Evolutionary conservation across 73 alveolate genomes (phyloP), one percentile per base, ranked within the genome.

Genomic region (Paramecium caudatum): DNA sequence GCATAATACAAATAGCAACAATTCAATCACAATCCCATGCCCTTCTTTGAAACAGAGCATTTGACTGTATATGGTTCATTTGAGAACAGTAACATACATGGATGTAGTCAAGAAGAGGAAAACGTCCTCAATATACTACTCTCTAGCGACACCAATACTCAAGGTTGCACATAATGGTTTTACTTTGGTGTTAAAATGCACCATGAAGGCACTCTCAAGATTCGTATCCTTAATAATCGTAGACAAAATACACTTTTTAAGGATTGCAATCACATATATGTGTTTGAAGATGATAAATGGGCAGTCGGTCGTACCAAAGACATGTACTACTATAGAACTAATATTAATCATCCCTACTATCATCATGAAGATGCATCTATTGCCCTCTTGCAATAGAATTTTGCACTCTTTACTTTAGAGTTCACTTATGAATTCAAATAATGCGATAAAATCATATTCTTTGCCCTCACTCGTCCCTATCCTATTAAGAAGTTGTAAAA

Each of bases 91-190:
- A 74, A 74, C 43, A 74, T 74, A 21, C 88, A 74, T 41, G 88
- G 39, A 37, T 30, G 43, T 21, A 36, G 88, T 74, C 21, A 74
- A 74, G 88, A 74, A 45, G 88, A 37, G 19, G 21, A 41, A 21
- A 43, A 43, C 19, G 62, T 41, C 9, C 12, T 74, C 9, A 74
- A 74, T 43, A 68, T 74, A 9, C 23, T 74, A 36, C 88, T 74
- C 19, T 74, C 88, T 9, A 41, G 69, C 43, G 93, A 86, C 46
- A 86, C 93, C 0, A 86, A 86, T 62, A 86, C 93, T 19, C 37
- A 86, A 17, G 93, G 93, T 3, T 86, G 82, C 27, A 86, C 93
- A 10, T 86, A 70, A 21, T 86, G 93, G 93, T 86, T 86, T 86
- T 86, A 86, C 47, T 86, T 86, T 62, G 93, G 93, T 9, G 17